Evolutionary conservation across 2,329 filamentous ascomycete species (phyloP), one percentile per base, ranked within the genome.

Genomic region (Akanthomyces muscarius): DNA sequence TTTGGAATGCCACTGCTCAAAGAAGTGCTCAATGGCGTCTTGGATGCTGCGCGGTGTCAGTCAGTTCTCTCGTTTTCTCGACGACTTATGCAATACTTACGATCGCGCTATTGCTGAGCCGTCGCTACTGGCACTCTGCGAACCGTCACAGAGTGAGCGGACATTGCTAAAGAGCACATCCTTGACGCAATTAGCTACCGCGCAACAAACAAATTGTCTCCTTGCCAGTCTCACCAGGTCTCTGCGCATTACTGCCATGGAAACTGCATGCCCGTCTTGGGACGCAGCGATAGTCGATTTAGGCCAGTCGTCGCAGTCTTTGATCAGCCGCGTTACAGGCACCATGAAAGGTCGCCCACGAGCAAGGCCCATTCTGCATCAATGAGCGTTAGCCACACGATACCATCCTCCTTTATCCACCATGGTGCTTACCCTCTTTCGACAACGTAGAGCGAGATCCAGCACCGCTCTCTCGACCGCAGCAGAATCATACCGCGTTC

Each of bases 381-480:
- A 21, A 10, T 36, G 5, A 11, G 10, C 13, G 25, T 63, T 45
- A 63, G 62, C 48, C 33, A 23, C 33, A 23, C 14, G 7, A 18
- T 14, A 28, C 13, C 21, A 5, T 6, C 23, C 10, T 33, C 14
- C 16, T 13, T 21, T 5, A 2, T 7, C n/a, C 2, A 2, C 25
- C 81, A 60, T 47, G 38, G 28, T 13, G 67, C 73, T 68, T 71
- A 86, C 79, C 88, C 89, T 73, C 89, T 79, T 69, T 91, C 89
- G 0, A 91, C 80, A 0, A 90, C 88, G 70, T 90, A 91, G 1
- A 91, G 74, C 0, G 88, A 85, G 62, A 91, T 81, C 88, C 88
- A 91, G 8, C 85, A 85, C 65, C 89, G 78, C 72, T 91, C 89
- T 53, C 89, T 79, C 60, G 87, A 80, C 48, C 89, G 80, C 3